phyloP scores from a whole-genome alignment of 495 filamentous ascomycete genomes.

The Talaromyces nanjingensis region DNA sequence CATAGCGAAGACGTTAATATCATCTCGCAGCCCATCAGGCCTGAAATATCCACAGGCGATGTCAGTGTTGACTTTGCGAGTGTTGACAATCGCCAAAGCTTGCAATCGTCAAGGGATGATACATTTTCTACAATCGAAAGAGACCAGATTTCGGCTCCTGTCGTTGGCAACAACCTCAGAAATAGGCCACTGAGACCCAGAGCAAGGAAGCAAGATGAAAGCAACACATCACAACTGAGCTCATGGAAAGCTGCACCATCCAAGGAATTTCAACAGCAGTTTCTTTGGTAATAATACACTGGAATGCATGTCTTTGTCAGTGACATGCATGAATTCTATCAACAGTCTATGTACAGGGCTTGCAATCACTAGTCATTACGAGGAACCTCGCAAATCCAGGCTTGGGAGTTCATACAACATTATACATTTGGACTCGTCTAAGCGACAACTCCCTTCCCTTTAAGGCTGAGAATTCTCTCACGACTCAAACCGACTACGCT shows the following conservation, averaged over 20 bases:
- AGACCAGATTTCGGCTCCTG: neutral
- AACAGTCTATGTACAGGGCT: neutral
- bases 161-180: neutral
- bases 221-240: conserved; percentile 12
- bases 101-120: neutral
- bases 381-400: neutral
- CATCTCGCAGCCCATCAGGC: neutral
- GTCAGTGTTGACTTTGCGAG: neutral
- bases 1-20: neutral
- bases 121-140: neutral
- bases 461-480: neutral
- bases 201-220: neutral
- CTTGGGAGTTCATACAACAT: neutral
- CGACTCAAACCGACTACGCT: conserved; percentile 42
- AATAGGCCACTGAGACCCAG: neutral
- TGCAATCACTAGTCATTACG: neutral
- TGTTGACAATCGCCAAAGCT: neutral
- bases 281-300: conserved; percentile 24
- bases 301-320: neutral
- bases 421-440: neutral
- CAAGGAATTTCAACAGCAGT: conserved; percentile 28
- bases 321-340: neutral
- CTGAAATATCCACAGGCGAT: neutral
- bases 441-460: neutral
- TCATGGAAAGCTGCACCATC: conserved; percentile 30